Evolutionary conservation across 2,329 filamentous ascomycete species (phyloP).

Genomic region (Xylariaceae sp.): DNA sequence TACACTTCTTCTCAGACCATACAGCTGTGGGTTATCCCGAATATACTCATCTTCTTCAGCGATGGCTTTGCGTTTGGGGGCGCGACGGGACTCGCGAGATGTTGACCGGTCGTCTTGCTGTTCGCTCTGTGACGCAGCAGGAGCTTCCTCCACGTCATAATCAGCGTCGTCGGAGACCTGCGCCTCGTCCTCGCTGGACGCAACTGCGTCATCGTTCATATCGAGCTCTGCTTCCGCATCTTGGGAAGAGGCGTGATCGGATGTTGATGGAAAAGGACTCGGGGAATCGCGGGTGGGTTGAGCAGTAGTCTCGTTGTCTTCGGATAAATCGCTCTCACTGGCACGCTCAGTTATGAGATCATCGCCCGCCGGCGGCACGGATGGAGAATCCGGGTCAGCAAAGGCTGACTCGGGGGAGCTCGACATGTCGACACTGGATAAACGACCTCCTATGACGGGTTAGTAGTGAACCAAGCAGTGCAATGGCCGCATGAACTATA

Average conservation of each 20-base stretch:
- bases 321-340: conserved; percentile 73
- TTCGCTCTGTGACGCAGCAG: conserved; percentile 44
- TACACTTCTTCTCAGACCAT: conserved; percentile 91
- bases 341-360: conserved; percentile 37
- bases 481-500: conserved; percentile 19
- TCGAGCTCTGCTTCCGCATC: conserved; percentile 36
- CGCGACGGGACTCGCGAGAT: conserved; percentile 65
- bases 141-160: conserved; percentile 66
- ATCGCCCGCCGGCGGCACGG: conserved; percentile 43
- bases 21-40: conserved; percentile 85
- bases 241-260: conserved; percentile 27
- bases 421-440: conserved; percentile 51
- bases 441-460: conserved; percentile 53
- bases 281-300: conserved; percentile 38
- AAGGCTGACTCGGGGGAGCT: conserved; percentile 56
- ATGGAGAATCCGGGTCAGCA: conserved; percentile 61
- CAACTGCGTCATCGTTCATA: conserved; percentile 32
- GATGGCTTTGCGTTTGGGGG: conserved; percentile 66
- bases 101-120: conserved; percentile 54
- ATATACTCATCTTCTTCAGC: conserved; percentile 77
- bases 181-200: conserved; percentile 43
- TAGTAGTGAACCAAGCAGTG: conserved; percentile 35
- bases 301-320: conserved; percentile 56
- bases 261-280: conserved; percentile 41
- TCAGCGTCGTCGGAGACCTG: conserved; percentile 64